phyloP scores from a whole-genome alignment of 345 rosid genomes.

The Salix caprea region DNA sequence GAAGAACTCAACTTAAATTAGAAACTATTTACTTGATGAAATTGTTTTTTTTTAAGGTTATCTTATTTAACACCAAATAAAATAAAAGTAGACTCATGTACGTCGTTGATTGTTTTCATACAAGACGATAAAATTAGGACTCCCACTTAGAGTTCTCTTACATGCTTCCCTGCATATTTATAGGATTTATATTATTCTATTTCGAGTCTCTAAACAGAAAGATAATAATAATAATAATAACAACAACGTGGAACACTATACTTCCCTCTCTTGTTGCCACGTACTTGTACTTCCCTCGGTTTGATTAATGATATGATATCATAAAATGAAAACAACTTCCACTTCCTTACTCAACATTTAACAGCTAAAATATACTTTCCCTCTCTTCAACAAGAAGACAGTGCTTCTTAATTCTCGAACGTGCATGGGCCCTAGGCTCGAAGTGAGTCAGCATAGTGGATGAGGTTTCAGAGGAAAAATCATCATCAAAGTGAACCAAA shows the following conservation, averaged over 20 bases:
- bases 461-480: background rate
- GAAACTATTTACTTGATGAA: background rate
- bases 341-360: background rate
- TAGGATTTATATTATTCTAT: background rate
- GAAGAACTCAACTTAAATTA: background rate
- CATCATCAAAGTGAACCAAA: background rate
- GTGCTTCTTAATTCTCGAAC: slow-evolving; percentile 11
- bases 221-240: background rate
- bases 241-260: background rate
- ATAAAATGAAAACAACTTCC: background rate
- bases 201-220: background rate
- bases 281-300: background rate
- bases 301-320: no score
- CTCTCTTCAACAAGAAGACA: background rate
- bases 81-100: background rate
- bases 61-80: background rate
- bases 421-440: slow-evolving; percentile 52
- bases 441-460: slow-evolving; percentile 27
- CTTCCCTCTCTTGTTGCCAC: background rate
- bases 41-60: background rate
- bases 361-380: background rate
- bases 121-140: background rate
- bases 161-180: background rate
- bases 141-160: background rate
- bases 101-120: background rate